Percentiles rank a stretch among this genome's conserved stretches.
phyloP scores from a whole-genome alignment of 306 rosid genomes.

The Trifolium repens region DNA sequence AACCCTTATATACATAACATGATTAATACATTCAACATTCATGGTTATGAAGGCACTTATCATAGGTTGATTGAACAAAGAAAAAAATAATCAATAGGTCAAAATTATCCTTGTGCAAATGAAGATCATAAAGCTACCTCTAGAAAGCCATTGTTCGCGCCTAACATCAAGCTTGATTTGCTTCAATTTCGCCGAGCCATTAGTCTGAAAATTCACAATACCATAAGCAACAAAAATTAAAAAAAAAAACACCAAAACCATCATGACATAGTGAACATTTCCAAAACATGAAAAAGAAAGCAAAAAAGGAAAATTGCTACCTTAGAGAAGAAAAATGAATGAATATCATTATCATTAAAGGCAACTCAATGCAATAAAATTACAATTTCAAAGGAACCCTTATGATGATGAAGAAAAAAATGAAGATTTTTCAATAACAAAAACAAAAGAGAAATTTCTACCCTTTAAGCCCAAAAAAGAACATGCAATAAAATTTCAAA shows the following conservation, averaged over 20 bases:
- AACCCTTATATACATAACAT: neutral
- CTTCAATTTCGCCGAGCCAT: slow-evolving; percentile 65
- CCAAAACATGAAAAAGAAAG: neutral
- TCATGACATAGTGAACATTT: slow-evolving; percentile 17
- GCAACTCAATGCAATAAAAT: neutral
- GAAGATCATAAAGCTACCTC: slow-evolving; percentile 47
- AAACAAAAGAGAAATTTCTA: neutral
- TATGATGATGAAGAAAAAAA: neutral
- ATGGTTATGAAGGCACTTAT: neutral
- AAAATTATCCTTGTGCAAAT: neutral
- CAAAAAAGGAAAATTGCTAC: neutral
- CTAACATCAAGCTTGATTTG: slow-evolving; percentile 75
- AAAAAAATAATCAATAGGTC: slow-evolving; percentile 11
- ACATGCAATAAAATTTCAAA: slow-evolving; percentile 13
- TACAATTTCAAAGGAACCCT: neutral
- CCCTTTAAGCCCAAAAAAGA: slow-evolving; percentile 32
- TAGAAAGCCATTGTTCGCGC: slow-evolving; percentile 74
- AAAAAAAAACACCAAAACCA: neutral
- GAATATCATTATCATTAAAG: neutral
- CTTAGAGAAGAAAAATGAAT: neutral
- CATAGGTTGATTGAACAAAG: neutral
- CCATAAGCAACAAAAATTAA: neutral
- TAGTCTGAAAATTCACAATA: slow-evolving; percentile 46
- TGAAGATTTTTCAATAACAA: neutral
- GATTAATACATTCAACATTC: slow-evolving; percentile 20